Conservation (phyloP, 2,329 filamentous ascomycete species). For the Cercospora nicotianae region DNA sequence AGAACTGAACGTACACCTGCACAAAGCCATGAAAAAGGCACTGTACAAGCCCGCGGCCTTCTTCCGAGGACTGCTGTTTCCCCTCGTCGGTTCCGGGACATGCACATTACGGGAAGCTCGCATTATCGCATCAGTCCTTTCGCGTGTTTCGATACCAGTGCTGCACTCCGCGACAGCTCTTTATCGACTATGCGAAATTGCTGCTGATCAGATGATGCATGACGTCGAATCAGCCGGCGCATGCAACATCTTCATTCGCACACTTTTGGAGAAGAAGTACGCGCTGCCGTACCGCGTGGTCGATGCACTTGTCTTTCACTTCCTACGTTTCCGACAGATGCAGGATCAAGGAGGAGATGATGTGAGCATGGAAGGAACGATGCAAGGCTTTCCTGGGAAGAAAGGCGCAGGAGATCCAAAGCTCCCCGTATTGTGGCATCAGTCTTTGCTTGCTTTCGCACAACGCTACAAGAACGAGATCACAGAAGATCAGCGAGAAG, state of each 20-base stretch:
- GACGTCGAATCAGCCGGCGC: slow-evolving; percentile 85
- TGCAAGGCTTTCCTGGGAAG: slow-evolving; percentile 33
- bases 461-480: slow-evolving; percentile 95
- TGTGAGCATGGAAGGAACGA: slow-evolving; percentile 57
- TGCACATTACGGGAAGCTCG: slow-evolving; percentile 90
- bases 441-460: slow-evolving; percentile 87
- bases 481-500: slow-evolving; percentile 90
- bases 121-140: slow-evolving; percentile 84
- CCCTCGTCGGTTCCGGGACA: slow-evolving; percentile 78
- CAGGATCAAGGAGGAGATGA: slow-evolving; percentile 59
- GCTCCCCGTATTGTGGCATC: slow-evolving; percentile 93
- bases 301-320: slow-evolving; percentile 94
- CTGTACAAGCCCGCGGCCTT: slow-evolving; percentile 94
- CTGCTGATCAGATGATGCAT: slow-evolving; percentile 80
- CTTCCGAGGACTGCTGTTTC: slow-evolving; percentile 95
- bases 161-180: slow-evolving; percentile 89
- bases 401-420: slow-evolving; percentile 51
- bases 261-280: slow-evolving; percentile 94
- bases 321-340: slow-evolving; percentile 78
- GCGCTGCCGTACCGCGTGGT: slow-evolving; percentile 93
- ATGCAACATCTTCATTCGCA: slow-evolving; percentile 92
- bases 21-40: slow-evolving; percentile 87
- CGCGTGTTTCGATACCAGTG: slow-evolving; percentile 82
- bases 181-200: slow-evolving; percentile 90
- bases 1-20: slow-evolving; percentile 93